Percentiles rank a stretch among this genome's conserved stretches.
phyloP scores from a whole-genome alignment of 345 rosid genomes.

The Euclidium syriacum region DNA sequence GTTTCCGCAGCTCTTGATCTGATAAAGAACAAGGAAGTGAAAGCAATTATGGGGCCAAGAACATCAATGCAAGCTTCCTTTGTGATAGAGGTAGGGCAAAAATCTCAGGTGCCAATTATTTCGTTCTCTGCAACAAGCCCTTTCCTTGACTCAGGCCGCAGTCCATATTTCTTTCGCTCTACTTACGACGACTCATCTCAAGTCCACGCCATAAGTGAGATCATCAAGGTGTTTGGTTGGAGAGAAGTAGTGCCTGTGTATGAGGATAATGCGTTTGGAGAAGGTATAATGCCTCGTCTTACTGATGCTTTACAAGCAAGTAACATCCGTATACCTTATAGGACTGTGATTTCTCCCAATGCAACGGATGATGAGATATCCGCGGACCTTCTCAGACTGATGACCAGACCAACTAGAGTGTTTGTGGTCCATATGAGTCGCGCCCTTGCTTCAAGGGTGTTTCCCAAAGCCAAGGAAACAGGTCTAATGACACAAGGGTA shows the following conservation, averaged over 20 bases:
- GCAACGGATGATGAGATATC: conserved; percentile 44
- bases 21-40: conserved; percentile 38
- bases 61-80: conserved; percentile 36
- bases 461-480: conserved; percentile 35
- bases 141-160: conserved; percentile 28
- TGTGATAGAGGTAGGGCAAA: conserved; percentile 36
- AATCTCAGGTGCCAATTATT: conserved; percentile 44
- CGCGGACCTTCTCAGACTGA: conserved; percentile 35
- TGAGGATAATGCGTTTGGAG: conserved; percentile 34
- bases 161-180: conserved; percentile 43
- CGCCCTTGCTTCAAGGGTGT: conserved; percentile 37
- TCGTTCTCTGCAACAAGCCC: conserved; percentile 50
- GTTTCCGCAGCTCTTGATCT: conserved; percentile 52
- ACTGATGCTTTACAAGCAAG: conserved; percentile 36
- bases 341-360: conserved; percentile 34
- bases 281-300: conserved; percentile 40
- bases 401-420: conserved; percentile 43
- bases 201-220: conserved; percentile 36
- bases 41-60: conserved; percentile 44
- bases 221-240: conserved; percentile 44
- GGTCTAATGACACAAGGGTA: conserved; percentile 46
- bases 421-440: conserved; percentile 38
- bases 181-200: conserved; percentile 34
- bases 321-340: conserved; percentile 37
- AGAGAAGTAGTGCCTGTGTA: conserved; percentile 47